Evolutionary conservation across 208 protist genomes (phyloP).

Genomic region (Crithidia thermophila): DNA sequence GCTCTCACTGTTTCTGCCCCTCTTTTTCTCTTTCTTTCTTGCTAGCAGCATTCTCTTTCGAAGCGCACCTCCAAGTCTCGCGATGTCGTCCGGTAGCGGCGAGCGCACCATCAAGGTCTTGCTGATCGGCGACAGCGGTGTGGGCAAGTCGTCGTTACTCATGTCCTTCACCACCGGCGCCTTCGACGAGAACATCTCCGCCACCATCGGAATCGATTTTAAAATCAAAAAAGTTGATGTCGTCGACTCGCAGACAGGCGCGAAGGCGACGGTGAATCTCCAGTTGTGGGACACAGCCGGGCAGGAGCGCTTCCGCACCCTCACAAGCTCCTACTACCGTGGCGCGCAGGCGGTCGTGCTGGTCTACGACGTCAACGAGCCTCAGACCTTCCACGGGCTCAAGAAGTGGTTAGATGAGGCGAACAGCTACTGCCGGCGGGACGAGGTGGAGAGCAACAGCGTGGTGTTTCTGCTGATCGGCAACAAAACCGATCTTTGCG

Average conservation of each 20-base stretch:
- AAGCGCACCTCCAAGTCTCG: background rate
- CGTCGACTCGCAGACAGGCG: conserved; percentile 36
- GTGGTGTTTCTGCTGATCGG: conserved; percentile 81
- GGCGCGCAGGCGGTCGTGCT: conserved; percentile 83
- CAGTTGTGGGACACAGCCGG: conserved; percentile 92
- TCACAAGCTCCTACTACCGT: conserved; percentile 86
- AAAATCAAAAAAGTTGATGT: conserved; percentile 81
- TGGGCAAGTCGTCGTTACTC: conserved; percentile 84
- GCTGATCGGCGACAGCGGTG: conserved; percentile 81
- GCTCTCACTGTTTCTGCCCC: background rate
- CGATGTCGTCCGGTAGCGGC: conserved; percentile 20
- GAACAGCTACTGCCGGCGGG: conserved; percentile 52
- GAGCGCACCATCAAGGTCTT: conserved; percentile 84
- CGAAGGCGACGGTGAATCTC: conserved; percentile 74
- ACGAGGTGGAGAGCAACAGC: conserved; percentile 33
- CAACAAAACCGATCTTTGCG: conserved; percentile 82
- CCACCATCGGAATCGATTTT: conserved; percentile 93
- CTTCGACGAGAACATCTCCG: conserved; percentile 61
- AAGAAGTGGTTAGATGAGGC: conserved; percentile 81
- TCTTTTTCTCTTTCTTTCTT: background rate
- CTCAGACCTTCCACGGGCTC: conserved; percentile 71
- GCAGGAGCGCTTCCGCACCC: conserved; percentile 85
- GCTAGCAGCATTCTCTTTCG: no score
- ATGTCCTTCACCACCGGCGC: conserved; percentile 74
- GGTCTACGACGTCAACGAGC: conserved; percentile 90